A percentile compares a stretch with the other conserved stretches of the same genome.
These are phyloP conservation scores for Zygosaccharomyces bailii DNA, from an alignment of 805 yeast genomes.

Conservation along the genomic window DNA sequence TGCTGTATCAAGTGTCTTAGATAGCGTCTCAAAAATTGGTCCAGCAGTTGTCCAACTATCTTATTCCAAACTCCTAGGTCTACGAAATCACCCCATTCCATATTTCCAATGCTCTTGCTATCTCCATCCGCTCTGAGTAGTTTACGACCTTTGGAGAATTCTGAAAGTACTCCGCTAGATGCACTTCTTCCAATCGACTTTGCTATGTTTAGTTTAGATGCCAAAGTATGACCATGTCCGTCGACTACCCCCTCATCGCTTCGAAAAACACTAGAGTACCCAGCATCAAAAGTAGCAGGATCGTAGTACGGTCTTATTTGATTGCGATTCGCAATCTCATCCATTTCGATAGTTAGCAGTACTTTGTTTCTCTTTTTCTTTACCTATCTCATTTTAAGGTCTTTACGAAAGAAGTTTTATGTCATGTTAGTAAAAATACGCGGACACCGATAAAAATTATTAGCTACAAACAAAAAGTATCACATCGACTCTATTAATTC, in stretches of 20 bases:
- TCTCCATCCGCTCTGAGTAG: conserved; percentile 21
- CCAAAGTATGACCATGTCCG: conserved; percentile 40
- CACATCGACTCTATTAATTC: background rate
- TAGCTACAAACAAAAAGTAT: conserved; percentile 5
- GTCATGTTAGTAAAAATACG: conserved; percentile 3
- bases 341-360: conserved; percentile 13
- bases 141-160: conserved; percentile 12
- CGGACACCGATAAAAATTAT: background rate
- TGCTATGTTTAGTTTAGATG: conserved; percentile 39
- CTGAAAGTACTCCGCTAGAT: conserved; percentile 12
- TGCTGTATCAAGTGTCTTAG: conserved; percentile 67
- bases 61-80: conserved; percentile 57
- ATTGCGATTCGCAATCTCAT: conserved; percentile 14
- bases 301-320: conserved; percentile 65
- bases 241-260: conserved; percentile 63
- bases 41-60: conserved; percentile 51
- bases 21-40: conserved; percentile 66
- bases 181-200: conserved; percentile 21
- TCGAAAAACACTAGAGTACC: conserved; percentile 55
- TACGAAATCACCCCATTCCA: conserved; percentile 64
- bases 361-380: too few relatives aligned
- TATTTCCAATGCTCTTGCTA: conserved; percentile 39
- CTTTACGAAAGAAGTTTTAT: background rate
- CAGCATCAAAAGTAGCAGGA: conserved; percentile 62
- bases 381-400: background rate